A percentile compares a stretch with the other conserved stretches of the same genome.
phyloP scores from a whole-genome alignment of 495 filamentous ascomycete species.

The Aspergillus conjunctus region DNA sequence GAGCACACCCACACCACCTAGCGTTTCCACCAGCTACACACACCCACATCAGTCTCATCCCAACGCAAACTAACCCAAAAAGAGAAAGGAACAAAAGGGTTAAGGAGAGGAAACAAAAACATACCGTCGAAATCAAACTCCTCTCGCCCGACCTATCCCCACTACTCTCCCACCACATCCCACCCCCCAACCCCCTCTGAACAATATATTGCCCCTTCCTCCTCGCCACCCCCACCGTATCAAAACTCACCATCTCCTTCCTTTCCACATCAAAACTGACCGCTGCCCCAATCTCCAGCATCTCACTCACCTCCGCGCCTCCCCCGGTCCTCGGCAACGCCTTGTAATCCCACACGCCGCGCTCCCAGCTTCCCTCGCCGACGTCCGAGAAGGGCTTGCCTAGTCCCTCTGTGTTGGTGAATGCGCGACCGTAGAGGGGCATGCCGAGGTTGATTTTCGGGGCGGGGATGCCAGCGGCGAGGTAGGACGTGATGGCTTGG shows the following conservation, averaged over 20 bases:
- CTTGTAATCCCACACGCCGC: slow-evolving; percentile 81
- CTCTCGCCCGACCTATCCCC: slow-evolving; percentile 60
- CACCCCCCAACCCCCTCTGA: slow-evolving; percentile 67
- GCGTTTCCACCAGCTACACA: slow-evolving; percentile 34
- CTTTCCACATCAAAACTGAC: slow-evolving; percentile 66
- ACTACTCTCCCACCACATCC: slow-evolving; percentile 90
- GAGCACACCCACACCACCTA: slow-evolving; percentile 43
- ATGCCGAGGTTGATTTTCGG: slow-evolving; percentile 80
- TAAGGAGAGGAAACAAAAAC: slow-evolving; percentile 17
- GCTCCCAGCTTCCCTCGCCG: slow-evolving; percentile 67
- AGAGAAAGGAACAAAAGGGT: neutral
- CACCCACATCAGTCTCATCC: neutral
- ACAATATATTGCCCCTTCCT: slow-evolving; percentile 68
- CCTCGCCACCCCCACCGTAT: slow-evolving; percentile 60
- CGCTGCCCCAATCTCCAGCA: slow-evolving; percentile 45
- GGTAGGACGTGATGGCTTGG: slow-evolving; percentile 62
- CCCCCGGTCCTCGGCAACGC: slow-evolving; percentile 29
- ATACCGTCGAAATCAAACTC: slow-evolving; percentile 63
- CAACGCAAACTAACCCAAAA: neutral
- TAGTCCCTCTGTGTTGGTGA: slow-evolving; percentile 69
- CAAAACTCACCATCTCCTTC: slow-evolving; percentile 74
- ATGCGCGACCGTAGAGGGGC: slow-evolving; percentile 85
- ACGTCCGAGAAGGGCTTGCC: slow-evolving; percentile 69
- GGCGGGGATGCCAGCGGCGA: slow-evolving; percentile 49
- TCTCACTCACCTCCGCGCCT: slow-evolving; percentile 12